phyloP scores from a whole-genome alignment of 164 flowering plant genomes.

The Annona squamosa region DNA sequence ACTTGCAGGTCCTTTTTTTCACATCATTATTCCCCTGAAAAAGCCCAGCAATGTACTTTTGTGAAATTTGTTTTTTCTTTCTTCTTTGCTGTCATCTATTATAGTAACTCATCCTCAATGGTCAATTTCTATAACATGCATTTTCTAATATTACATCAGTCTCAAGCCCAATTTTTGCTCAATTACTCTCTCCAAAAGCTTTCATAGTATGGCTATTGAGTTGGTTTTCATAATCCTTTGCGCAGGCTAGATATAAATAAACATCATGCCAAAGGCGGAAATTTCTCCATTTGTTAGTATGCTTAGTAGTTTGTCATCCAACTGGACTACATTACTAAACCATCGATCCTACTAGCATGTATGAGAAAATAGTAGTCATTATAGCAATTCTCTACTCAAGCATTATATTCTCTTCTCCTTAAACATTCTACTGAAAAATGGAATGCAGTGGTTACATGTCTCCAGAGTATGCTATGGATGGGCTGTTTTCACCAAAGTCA shows the following conservation, averaged over 20 bases:
- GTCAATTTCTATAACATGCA: too few species aligned
- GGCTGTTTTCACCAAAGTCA: slow-evolving; percentile 42
- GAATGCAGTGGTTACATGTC: slow-evolving; percentile 49
- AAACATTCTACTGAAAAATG: background rate
- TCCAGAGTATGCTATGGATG: slow-evolving; percentile 48
- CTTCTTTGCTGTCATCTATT: background rate
- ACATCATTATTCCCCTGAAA: too few species aligned
- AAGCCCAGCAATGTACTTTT: too few species aligned
- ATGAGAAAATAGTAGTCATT: background rate
- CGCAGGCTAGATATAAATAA: background rate
- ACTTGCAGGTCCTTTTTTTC: too few species aligned
- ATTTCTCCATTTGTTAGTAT: background rate
- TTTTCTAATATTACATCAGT: too few species aligned
- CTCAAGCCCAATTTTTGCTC: too few species aligned
- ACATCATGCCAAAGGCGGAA: background rate
- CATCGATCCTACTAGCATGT: background rate
- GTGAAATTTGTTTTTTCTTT: background rate
- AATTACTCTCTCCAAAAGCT: too few species aligned
- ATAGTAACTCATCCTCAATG: too few species aligned
- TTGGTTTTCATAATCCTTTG: too few species aligned
- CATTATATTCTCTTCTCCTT: background rate
- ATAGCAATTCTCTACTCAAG: background rate
- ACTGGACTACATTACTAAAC: background rate
- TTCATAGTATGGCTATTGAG: too few species aligned
- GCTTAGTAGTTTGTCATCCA: background rate